Conservation (phyloP, 2,329 filamentous ascomycete species). For the Sporothrix euskadiensis region DNA sequence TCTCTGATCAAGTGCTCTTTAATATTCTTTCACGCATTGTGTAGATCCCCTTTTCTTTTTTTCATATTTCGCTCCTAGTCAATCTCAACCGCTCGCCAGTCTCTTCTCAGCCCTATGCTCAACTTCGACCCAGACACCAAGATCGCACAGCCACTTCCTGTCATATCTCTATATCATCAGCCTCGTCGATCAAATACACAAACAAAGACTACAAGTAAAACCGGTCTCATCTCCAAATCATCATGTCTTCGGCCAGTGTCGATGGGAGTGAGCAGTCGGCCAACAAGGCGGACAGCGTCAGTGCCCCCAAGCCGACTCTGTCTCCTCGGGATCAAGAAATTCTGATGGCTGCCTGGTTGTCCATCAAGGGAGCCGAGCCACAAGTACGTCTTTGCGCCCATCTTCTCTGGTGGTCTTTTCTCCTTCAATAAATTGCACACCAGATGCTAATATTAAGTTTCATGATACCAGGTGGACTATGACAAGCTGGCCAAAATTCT, state of each 20-base stretch:
- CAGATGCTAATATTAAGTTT: neutral
- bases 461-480: conserved; percentile 27
- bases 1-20: neutral
- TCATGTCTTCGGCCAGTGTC: neutral
- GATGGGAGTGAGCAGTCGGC: neutral
- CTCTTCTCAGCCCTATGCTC: neutral
- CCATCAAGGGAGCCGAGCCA: conserved; percentile 30
- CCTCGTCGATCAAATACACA: neutral
- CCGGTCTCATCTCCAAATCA: neutral
- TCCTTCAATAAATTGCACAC: neutral
- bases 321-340: conserved; percentile 29
- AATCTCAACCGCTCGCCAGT: neutral
- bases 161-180: neutral
- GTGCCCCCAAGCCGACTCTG: conserved; percentile 7
- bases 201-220: too few relatives aligned
- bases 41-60: neutral
- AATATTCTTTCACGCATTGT: neutral
- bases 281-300: neutral
- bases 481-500: conserved; percentile 27
- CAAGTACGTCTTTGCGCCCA: conserved; percentile 13
- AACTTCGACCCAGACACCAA: neutral
- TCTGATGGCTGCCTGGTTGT: conserved; percentile 30
- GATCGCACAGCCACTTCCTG: neutral
- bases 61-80: neutral
- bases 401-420: neutral